These are phyloP conservation scores for Pseudofabraea citricarpa DNA, from an alignment of 2,329 filamentous ascomycete genomes.

Conservation along the genomic window DNA sequence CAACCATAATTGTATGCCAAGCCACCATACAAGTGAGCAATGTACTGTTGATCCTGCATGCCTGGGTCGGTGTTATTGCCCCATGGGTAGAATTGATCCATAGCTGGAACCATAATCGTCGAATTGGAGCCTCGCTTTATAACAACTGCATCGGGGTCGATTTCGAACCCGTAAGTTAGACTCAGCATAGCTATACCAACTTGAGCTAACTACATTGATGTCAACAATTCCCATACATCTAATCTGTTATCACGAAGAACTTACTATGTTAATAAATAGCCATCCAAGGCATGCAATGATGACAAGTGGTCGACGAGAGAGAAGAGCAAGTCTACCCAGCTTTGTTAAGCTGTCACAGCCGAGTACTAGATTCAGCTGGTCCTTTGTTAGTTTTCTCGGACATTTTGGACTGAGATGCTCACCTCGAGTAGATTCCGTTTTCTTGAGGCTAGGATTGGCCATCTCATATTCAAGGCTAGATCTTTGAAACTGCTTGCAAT, in stretches of 20 bases:
- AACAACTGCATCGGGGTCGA: slow-evolving; percentile 29
- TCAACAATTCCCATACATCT: slow-evolving; percentile 3
- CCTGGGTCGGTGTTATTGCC: slow-evolving; percentile 13
- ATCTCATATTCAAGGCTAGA: slow-evolving; percentile 39
- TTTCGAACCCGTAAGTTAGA: slow-evolving; percentile 37
- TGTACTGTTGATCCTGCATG: slow-evolving; percentile 34
- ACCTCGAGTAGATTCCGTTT: slow-evolving; percentile 36
- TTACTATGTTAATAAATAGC: slow-evolving; percentile 29
- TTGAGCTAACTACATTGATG: slow-evolving; percentile 32
- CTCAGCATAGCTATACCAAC: slow-evolving; percentile 37
- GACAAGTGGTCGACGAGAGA: slow-evolving; percentile 23
- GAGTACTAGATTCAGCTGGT: slow-evolving; percentile 27
- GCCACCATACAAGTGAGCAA: slow-evolving; percentile 38
- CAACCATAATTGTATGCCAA: slow-evolving; percentile 28
- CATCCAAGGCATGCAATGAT: slow-evolving; percentile 24
- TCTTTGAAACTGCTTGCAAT: slow-evolving; percentile 38
- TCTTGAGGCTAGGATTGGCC: slow-evolving; percentile 37
- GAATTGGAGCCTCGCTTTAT: slow-evolving; percentile 28
- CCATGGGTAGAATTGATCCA: slow-evolving; percentile 31
- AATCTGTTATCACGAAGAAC: not conserved
- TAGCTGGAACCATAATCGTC: slow-evolving; percentile 32
- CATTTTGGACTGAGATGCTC: slow-evolving; percentile 3
- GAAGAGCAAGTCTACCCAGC: slow-evolving; percentile 23
- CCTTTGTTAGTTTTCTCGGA: not conserved
- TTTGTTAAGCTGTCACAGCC: slow-evolving; percentile 27